Base-by-base conservation (phyloP, 169 alveolate species). In the Theileria orientalis region DNA sequence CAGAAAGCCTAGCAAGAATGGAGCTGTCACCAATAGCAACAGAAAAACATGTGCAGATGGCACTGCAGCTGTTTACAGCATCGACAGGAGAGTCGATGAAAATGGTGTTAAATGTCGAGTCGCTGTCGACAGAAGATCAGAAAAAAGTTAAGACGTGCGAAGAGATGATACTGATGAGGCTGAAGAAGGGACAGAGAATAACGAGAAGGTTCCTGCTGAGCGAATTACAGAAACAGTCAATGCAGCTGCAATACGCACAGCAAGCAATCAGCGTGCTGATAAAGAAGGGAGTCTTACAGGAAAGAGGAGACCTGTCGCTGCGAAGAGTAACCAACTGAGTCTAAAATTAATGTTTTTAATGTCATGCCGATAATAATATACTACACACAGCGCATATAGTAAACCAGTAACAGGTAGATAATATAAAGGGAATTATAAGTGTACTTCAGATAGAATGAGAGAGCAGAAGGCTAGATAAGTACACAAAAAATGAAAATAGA, bases 1-100 rank as follows among this genome's bases (percentile, higher is more conserved):
- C 98, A 21, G 99, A 97, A 84, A 91, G 93, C 69, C 91, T 93
- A 52, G 97, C 97, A 21, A 84, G 92, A 29, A 93, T 93, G 97
- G 97, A 93, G 70, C 79, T 93, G 77, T 90, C 92, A 37, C 93
- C 90, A 33, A 66, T 91, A 23, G 96, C 96, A 30, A 85, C 91
- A 61, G 96, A 91, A 57, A 89, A 90, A 42, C 97, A 93, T 67
- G 93, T 93, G 11, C 95, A 93, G 70, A 91, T 93, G 95, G 96
- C 97, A 1, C 92, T 93, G 29, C 94, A 93, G 72, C 83, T 93
- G 46, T 93, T 93, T 85, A 88, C 92, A 21, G 95, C 90, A 1
- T 92, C 97, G 61, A 93, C 97, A 23, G 96, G 94, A 7, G 97
- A 93, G 77, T 86, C 97, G 7, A 92, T 92, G 69, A 91, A 90